Evolutionary conservation across 371 early-diverging fungal species (phyloP).

Genomic region (Mucor sp.): DNA sequence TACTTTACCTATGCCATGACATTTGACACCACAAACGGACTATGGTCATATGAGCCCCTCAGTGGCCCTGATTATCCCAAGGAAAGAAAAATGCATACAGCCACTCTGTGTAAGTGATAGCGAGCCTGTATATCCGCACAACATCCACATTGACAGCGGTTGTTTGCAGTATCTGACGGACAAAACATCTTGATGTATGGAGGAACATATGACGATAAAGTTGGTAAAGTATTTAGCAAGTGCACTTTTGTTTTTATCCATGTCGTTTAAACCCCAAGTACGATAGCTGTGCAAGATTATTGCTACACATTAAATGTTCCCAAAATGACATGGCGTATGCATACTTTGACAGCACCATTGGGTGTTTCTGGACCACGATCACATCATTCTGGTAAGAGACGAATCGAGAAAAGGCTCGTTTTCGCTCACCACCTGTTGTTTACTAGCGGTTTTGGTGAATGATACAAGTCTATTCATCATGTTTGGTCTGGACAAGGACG

Average conservation of each 20-base stretch:
- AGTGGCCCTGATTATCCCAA: background rate
- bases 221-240: background rate
- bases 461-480: conserved; percentile 1
- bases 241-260: background rate
- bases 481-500: background rate
- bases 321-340: background rate
- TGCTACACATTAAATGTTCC: conserved; percentile 5
- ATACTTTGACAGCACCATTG: background rate
- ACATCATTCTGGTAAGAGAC: conserved; percentile 1
- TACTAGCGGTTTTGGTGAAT: conserved; percentile 6
- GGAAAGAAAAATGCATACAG: background rate
- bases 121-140: too few relatives aligned
- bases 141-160: background rate
- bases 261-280: too few relatives aligned
- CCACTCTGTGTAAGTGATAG: conserved; percentile 1
- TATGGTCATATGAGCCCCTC: background rate
- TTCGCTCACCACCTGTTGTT: background rate
- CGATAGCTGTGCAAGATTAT: conserved; percentile 1
- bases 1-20: background rate
- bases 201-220: background rate
- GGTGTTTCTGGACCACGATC: background rate
- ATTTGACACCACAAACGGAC: background rate
- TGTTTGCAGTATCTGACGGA: background rate
- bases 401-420: background rate
- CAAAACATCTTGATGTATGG: conserved; percentile 3